Conservation (phyloP, 352 stramenopile species). For the Phytophthora colocasiae region DNA sequence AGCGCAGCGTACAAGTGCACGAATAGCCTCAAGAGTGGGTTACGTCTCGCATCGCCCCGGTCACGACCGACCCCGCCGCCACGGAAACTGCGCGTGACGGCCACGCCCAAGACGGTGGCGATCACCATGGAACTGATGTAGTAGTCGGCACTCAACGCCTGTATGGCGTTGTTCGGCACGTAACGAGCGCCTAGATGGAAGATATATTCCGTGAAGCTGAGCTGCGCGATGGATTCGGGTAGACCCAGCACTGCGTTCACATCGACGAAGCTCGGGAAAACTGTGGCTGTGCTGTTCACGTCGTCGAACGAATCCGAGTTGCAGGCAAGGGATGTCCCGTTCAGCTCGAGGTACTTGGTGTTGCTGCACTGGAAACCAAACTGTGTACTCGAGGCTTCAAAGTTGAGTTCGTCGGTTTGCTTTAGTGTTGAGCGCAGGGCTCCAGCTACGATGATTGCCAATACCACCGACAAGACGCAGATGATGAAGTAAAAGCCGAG, state of each 20-base stretch:
- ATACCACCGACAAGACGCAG: constrained; percentile 33
- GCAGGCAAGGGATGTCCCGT: constrained; percentile 30
- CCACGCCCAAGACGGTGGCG: constrained; percentile 53
- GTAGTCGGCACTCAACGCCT: constrained; percentile 47
- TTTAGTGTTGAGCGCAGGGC: constrained; percentile 45
- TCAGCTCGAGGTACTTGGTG: constrained; percentile 53
- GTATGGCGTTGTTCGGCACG: constrained; percentile 60
- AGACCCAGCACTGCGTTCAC: constrained; percentile 44
- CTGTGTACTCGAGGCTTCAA: constrained; percentile 34
- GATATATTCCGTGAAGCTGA: constrained; percentile 55
- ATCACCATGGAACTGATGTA: constrained; percentile 61
- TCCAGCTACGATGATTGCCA: constrained; percentile 39
- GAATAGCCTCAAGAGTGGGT: constrained; percentile 64
- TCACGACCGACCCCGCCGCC: constrained; percentile 40
- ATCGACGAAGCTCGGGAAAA: constrained; percentile 70
- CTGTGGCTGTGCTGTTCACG: constrained; percentile 10
- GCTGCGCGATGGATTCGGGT: constrained; percentile 46
- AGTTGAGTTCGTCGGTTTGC: constrained; percentile 36
- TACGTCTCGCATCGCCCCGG: constrained; percentile 48
- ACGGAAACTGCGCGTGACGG: constrained; percentile 54
- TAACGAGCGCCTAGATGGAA: constrained; percentile 51
- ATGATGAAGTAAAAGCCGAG: constrained; percentile 45
- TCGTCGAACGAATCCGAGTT: constrained; percentile 21
- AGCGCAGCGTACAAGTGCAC: constrained; percentile 69
- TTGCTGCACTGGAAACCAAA: constrained; percentile 75